Percentiles rank a stretch among this genome's conserved stretches.
These are phyloP conservation scores for Russula dissimulans DNA, from an alignment of 768 basidiomycete genomes.

Conservation along the genomic window DNA sequence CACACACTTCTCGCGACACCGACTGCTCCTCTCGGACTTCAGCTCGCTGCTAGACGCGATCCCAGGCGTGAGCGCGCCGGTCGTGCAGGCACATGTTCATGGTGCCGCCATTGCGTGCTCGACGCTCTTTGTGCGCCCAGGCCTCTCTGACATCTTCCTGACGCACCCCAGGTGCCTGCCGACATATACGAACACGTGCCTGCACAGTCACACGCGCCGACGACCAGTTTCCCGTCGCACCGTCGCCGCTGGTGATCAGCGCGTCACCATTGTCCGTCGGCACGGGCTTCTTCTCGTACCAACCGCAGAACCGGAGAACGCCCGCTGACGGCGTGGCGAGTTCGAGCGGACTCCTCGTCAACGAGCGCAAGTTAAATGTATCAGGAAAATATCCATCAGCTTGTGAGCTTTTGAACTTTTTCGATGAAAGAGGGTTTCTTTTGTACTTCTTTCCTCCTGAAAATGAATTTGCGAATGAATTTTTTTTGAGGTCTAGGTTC, in stretches of 20 bases:
- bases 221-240: slow-evolving; percentile 23
- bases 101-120: slow-evolving; percentile 81
- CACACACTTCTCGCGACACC: slow-evolving; percentile 79
- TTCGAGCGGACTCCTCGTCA: slow-evolving; percentile 68
- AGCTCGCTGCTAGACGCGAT: slow-evolving; percentile 80
- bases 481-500: no score
- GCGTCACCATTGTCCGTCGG: slow-evolving; percentile 45
- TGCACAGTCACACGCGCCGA: slow-evolving; percentile 37
- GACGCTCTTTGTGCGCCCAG: slow-evolving; percentile 87
- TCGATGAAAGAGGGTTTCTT: no score
- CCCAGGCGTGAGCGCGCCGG: slow-evolving; percentile 68
- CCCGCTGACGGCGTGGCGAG: slow-evolving; percentile 66
- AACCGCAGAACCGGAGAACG: slow-evolving; percentile 44
- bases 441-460: no score
- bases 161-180: slow-evolving; percentile 73
- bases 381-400: no score
- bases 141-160: slow-evolving; percentile 98
- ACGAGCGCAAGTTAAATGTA: slow-evolving; percentile 65
- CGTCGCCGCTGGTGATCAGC: slow-evolving; percentile 44
- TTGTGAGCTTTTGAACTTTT: no score
- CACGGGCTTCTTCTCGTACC: slow-evolving; percentile 60
- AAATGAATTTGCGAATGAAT: no score
- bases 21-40: slow-evolving; percentile 93
- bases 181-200: slow-evolving; percentile 88
- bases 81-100: slow-evolving; percentile 88